Percentiles rank a stretch among this genome's conserved stretches.
Evolutionary conservation across 495 filamentous ascomycete genomes (phyloP).

Genomic region (Aspergillus hancockii): DNA sequence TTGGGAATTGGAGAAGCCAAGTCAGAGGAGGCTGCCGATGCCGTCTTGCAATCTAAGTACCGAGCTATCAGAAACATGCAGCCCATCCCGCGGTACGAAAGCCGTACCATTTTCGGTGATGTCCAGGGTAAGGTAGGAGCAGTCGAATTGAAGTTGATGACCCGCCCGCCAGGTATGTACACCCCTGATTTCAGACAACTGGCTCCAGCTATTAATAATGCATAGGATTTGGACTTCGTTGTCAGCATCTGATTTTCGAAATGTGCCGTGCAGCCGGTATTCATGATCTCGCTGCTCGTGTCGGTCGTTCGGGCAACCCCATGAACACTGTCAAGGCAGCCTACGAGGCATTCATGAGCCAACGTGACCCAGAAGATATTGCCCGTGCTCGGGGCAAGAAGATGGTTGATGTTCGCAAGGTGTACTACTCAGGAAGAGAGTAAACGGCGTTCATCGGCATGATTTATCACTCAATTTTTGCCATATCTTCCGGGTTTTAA

Average conservation of each 20-base stretch:
- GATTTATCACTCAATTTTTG: background rate
- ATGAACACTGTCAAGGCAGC: slow-evolving; percentile 97
- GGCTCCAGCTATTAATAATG: slow-evolving; percentile 22
- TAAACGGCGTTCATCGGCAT: slow-evolving; percentile 21
- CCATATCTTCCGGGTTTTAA: background rate
- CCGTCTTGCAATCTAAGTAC: slow-evolving; percentile 64
- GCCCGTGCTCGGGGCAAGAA: slow-evolving; percentile 87
- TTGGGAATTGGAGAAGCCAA: slow-evolving; percentile 90
- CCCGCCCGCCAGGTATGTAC: slow-evolving; percentile 80
- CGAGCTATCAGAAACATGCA: slow-evolving; percentile 82
- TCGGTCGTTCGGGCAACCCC: slow-evolving; percentile 78
- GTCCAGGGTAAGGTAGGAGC: slow-evolving; percentile 83
- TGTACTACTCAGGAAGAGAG: slow-evolving; percentile 87
- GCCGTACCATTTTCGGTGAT: slow-evolving; percentile 85
- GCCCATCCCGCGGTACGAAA: slow-evolving; percentile 85
- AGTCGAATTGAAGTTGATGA: slow-evolving; percentile 73
- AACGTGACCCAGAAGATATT: slow-evolving; percentile 84
- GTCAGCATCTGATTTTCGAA: slow-evolving; percentile 87
- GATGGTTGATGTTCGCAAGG: slow-evolving; percentile 91
- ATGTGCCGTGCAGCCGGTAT: slow-evolving; percentile 84
- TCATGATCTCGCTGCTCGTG: slow-evolving; percentile 76
- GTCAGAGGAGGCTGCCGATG: slow-evolving; percentile 67
- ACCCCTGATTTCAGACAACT: background rate
- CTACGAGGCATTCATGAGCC: slow-evolving; percentile 75
- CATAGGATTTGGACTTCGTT: slow-evolving; percentile 86